These are phyloP conservation scores for Trifolium dubium DNA, from an alignment of 306 rosid species.

Conservation along the genomic window DNA sequence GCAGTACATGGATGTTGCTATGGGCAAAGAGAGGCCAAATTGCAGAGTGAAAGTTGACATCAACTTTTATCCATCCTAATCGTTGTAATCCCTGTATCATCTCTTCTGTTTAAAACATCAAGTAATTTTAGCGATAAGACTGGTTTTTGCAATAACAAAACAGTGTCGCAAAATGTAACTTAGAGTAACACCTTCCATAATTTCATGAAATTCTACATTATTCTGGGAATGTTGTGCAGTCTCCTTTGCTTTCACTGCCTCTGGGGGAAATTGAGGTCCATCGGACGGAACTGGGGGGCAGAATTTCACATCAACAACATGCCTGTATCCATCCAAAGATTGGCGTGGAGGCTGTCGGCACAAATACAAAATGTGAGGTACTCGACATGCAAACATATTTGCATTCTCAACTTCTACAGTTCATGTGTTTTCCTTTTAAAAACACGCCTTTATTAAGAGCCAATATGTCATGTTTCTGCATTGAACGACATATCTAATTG, in stretches of 20 bases:
- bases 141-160: slow-evolving; percentile 13
- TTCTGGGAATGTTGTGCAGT: slow-evolving; percentile 73
- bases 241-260: slow-evolving; percentile 85
- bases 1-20: slow-evolving; percentile 83
- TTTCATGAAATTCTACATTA: slow-evolving; percentile 79
- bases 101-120: slow-evolving; percentile 68
- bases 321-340: slow-evolving; percentile 90
- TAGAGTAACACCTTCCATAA: slow-evolving; percentile 72
- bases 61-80: slow-evolving; percentile 88
- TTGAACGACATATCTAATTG: slow-evolving; percentile 5
- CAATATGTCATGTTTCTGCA: slow-evolving; percentile 19
- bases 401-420: slow-evolving; percentile 5
- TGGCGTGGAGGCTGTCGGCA: slow-evolving; percentile 71
- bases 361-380: slow-evolving; percentile 40
- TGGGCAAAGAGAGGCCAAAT: slow-evolving; percentile 93
- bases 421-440: slow-evolving; percentile 21
- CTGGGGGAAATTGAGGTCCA: slow-evolving; percentile 73
- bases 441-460: slow-evolving; percentile 20
- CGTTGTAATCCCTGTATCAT: slow-evolving; percentile 82
- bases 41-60: slow-evolving; percentile 91
- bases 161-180: not conserved
- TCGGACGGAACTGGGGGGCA: slow-evolving; percentile 72
- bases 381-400: slow-evolving; percentile 1
- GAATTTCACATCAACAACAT: slow-evolving; percentile 82
- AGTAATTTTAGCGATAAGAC: slow-evolving; percentile 29